Conservation (phyloP, 345 rosid genomes). For the Lepidium africanum region DNA sequence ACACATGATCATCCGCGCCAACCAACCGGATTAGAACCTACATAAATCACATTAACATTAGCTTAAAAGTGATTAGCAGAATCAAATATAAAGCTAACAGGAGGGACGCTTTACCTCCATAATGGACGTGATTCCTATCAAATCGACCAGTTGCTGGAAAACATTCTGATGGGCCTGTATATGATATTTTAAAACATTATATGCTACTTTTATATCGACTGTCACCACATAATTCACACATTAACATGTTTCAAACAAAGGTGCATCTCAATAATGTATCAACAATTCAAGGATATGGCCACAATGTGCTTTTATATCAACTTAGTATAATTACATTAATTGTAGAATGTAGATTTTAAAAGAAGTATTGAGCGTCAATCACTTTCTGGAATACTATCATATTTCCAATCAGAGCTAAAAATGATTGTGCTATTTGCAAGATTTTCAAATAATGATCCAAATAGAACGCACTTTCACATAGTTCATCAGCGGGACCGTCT, state of each 20-base stretch:
- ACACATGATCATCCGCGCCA: conserved; percentile 91
- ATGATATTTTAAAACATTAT: conserved; percentile 7
- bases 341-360: not conserved
- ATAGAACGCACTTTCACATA: conserved; percentile 71
- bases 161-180: conserved; percentile 87
- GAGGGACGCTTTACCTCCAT: conserved; percentile 65
- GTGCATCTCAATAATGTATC: not conserved
- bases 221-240: conserved; percentile 2
- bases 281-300: not conserved
- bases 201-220: not conserved
- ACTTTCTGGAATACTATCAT: not conserved
- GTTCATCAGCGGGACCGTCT: conserved; percentile 81
- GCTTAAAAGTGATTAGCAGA: conserved; percentile 6
- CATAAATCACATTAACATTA: not conserved
- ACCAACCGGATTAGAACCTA: conserved; percentile 92
- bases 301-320: not conserved
- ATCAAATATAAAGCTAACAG: not conserved
- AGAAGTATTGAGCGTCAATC: not conserved
- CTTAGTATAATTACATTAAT: not conserved
- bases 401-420: not conserved
- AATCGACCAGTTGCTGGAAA: conserved; percentile 78
- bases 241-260: conserved; percentile 4
- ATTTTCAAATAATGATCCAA: not conserved
- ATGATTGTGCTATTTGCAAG: not conserved
- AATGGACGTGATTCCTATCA: conserved; percentile 94